Evolutionary conservation across 805 yeast genomes (phyloP).

Genomic region (Torulaspora gathmanii): DNA sequence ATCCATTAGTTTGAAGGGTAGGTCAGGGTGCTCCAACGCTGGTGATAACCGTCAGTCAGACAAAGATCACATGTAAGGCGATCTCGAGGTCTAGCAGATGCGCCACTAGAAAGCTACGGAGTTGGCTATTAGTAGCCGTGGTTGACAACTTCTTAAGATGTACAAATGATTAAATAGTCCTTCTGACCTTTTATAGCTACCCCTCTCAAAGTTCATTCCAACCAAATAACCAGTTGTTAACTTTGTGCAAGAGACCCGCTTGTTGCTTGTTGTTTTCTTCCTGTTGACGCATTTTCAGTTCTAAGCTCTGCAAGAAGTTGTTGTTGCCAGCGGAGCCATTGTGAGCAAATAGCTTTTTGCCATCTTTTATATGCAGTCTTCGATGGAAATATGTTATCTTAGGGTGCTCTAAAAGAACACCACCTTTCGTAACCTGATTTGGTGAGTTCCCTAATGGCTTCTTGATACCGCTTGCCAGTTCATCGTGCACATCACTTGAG

Average conservation of each 20-base stretch:
- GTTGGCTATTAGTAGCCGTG: not conserved
- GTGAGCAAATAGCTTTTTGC: conserved; percentile 39
- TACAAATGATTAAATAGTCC: conserved; percentile 1
- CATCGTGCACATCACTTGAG: not conserved
- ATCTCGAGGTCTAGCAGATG: no score
- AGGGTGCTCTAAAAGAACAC: conserved; percentile 6
- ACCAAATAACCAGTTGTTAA: conserved; percentile 48
- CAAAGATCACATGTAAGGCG: not conserved
- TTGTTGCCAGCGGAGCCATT: conserved; percentile 21
- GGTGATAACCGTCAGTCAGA: not conserved
- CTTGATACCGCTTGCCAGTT: not conserved
- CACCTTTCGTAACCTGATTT: conserved; percentile 1
- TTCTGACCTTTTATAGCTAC: not conserved
- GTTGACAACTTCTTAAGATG: not conserved
- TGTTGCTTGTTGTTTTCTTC: conserved; percentile 19
- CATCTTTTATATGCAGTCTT: conserved; percentile 40
- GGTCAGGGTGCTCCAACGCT: not conserved
- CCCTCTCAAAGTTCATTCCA: conserved; percentile 44
- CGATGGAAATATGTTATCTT: conserved; percentile 20
- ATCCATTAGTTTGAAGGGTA: not conserved
- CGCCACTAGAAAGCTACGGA: no score
- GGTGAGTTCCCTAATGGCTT: not conserved
- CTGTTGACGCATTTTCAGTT: conserved; percentile 29
- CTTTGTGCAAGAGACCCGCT: conserved; percentile 28
- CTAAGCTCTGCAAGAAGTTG: conserved; percentile 29